These are phyloP conservation scores for Debaryomycetaceae sp. DNA, from an alignment of 1,139 yeast genomes.

Conservation along the genomic window DNA sequence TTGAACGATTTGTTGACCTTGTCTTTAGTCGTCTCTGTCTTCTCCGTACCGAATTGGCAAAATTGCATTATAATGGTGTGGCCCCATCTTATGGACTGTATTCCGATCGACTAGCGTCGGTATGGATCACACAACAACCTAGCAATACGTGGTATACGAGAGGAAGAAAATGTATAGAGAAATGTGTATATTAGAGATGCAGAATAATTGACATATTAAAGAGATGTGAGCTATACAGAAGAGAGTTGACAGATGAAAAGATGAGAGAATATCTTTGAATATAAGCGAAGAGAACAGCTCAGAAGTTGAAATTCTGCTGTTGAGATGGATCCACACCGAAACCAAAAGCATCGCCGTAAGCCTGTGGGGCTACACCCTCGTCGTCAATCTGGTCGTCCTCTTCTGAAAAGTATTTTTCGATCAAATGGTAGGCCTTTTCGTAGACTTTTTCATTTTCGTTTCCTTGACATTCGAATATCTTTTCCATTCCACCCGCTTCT, in stretches of 20 bases:
- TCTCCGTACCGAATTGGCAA: too few species aligned
- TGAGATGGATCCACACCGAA: constrained; percentile 63
- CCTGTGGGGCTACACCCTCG: constrained; percentile 77
- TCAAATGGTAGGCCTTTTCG: constrained; percentile 83
- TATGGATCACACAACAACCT: too few species aligned
- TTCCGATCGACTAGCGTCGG: too few species aligned
- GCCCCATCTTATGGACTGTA: too few species aligned
- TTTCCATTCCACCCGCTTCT: constrained; percentile 98
- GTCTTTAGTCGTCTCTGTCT: too few species aligned
- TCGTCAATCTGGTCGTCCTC: constrained; percentile 76
- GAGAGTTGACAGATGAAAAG: background rate
- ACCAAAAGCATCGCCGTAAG: constrained; percentile 81
- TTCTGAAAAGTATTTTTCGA: constrained; percentile 86
- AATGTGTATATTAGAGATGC: constrained; percentile 2
- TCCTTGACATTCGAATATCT: constrained; percentile 88
- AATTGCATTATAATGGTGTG: too few species aligned
- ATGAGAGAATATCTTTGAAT: constrained; percentile 1
- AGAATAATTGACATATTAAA: background rate
- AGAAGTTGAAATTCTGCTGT: constrained; percentile 50
- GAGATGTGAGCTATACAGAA: background rate
- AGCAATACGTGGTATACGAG: too few species aligned
- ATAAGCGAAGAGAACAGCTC: constrained; percentile 6
- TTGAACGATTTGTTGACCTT: too few species aligned
- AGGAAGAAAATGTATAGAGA: background rate
- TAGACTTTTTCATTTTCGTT: constrained; percentile 90